A percentile compares a stretch with the other conserved stretches of the same genome.
These are phyloP conservation scores for Claviceps paspali DNA, from an alignment of 2,329 filamentous ascomycete genomes.

Conservation along the genomic window DNA sequence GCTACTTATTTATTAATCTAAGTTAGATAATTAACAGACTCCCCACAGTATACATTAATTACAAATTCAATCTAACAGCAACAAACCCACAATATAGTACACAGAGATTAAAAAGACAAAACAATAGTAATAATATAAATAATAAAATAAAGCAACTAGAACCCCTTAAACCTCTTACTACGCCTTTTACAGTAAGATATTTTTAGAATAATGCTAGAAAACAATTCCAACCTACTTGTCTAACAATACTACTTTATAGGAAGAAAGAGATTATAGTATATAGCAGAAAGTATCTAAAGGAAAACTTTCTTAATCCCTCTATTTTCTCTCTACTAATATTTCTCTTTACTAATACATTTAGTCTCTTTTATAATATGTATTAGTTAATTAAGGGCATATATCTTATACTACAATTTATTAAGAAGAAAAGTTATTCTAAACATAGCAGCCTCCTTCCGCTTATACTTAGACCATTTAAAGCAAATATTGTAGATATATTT, in stretches of 20 bases:
- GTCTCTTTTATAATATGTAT: not conserved
- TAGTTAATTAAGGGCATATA: not conserved
- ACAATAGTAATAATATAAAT: no score
- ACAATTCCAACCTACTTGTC: not conserved
- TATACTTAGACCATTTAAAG: no score
- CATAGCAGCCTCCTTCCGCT: no score
- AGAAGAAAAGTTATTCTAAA: no score
- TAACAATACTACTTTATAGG: not conserved
- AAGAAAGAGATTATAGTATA: not conserved
- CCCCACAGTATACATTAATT: not conserved
- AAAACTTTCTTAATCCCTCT: not conserved
- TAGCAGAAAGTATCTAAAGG: not conserved
- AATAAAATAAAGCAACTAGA: no score
- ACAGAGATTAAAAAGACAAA: no score
- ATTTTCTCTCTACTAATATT: not conserved
- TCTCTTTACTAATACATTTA: not conserved
- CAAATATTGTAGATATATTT: not conserved
- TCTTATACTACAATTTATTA: not conserved
- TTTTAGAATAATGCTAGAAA: not conserved
- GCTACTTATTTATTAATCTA: no score
- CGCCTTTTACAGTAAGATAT: no score
- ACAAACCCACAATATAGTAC: not conserved
- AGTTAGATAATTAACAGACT: no score
- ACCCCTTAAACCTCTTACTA: no score
- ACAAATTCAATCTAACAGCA: not conserved